Evolutionary conservation across 352 stramenopile genomes (phyloP), one percentile per base, ranked within the genome.

Genomic region (Elongisporangium undulatum): DNA sequence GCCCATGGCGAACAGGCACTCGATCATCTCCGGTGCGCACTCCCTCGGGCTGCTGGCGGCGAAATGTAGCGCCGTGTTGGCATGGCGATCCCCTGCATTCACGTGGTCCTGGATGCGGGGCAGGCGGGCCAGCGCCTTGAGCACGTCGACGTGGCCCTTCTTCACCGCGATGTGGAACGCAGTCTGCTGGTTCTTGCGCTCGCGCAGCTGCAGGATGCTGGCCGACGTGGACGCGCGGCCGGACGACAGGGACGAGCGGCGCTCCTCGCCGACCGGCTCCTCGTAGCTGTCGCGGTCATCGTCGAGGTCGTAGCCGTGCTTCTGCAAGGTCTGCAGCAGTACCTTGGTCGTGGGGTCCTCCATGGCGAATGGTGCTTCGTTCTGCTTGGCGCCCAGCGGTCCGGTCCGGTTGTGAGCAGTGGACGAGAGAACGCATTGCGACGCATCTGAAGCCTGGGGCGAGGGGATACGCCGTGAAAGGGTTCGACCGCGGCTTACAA

Each of bases 141-240:
- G 66, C 45, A 94, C 85, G 45, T 94, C 85, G 54, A 91, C 68
- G 59, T 94, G 85, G 7, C 83, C 85, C 58, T 94, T 94, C 41
- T 88, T 89, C 51, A 83, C 85, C 0, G 85, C 85, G 39, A 94
- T 90, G 62, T 94, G 85, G 24, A 94, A 71, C 59, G 84, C 85
- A 55, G 81, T 93, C 67, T 94, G 85, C 65, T 88, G 80, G 67
- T 93, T 92, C 73, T 92, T 94, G 52, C 71, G 78, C 59, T 93
- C 83, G 15, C 85, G 83, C 0, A 94, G 69, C 60, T 88, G 76
- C 20, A 94, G 59, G 54, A 94, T 92, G 52, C 82, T 82, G 49
- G 75, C 71, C 24, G 77, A 74, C 29, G 63, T 62, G 16, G 69
- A 68, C 56, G 66, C n/a, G 15, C 54, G 63, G 17, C 58, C 52